Percentiles rank a stretch among this genome's conserved stretches.
Evolutionary conservation across 257 asterid species (phyloP).

Genomic region (Solanum sejunctum): DNA sequence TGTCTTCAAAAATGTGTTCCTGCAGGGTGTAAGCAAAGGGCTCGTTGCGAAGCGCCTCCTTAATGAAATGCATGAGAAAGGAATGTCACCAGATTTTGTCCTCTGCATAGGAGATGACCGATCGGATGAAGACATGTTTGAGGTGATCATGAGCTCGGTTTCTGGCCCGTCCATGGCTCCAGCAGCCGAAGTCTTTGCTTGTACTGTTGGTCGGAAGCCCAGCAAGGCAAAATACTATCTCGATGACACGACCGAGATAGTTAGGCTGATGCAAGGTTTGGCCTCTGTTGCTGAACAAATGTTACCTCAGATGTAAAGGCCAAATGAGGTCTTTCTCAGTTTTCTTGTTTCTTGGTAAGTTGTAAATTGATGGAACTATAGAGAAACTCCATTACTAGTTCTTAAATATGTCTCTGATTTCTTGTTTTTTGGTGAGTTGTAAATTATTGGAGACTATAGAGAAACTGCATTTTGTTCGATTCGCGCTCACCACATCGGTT

Average conservation of each 20-base stretch:
- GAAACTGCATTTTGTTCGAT: background rate
- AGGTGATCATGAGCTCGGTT: too few relatives aligned
- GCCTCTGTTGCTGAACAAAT: conserved; percentile 66
- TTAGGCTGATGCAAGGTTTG: conserved; percentile 58
- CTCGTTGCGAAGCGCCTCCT: too few relatives aligned
- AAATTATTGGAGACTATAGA: background rate
- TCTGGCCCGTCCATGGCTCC: conserved; percentile 28
- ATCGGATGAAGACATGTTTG: too few relatives aligned
- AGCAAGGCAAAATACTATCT: conserved; percentile 89
- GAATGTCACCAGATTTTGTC: too few relatives aligned
- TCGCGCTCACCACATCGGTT: background rate
- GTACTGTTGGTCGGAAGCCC: conserved; percentile 71
- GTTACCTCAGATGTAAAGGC: conserved; percentile 1
- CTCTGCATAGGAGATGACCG: too few relatives aligned
- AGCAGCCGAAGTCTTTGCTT: conserved; percentile 70
- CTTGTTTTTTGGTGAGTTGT: background rate
- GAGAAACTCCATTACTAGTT: background rate
- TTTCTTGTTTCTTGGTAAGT: background rate
- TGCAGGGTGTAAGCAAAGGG: too few relatives aligned
- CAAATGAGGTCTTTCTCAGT: background rate
- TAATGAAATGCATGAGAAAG: too few relatives aligned
- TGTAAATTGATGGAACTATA: background rate
- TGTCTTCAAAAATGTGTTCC: too few relatives aligned
- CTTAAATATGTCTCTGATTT: background rate
- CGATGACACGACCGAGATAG: conserved; percentile 72